These are phyloP conservation scores for Ambrosiella xylebori DNA, from an alignment of 2,329 filamentous ascomycete genomes.

Conservation along the genomic window DNA sequence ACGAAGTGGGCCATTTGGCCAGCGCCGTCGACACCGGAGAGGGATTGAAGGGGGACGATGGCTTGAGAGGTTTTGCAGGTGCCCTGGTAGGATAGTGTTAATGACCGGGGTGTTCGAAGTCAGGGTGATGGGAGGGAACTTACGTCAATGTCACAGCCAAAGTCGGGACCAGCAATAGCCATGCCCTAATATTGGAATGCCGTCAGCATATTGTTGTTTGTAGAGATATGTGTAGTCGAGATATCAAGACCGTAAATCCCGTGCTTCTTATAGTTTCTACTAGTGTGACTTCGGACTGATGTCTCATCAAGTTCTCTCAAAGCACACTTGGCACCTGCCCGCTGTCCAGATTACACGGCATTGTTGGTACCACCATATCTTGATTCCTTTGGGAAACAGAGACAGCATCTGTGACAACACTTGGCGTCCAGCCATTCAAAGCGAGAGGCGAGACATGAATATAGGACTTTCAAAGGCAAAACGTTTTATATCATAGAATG, in stretches of 20 bases:
- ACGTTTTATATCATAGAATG: not conserved
- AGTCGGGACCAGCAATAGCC: slow-evolving; percentile 26
- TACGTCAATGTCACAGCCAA: slow-evolving; percentile 27
- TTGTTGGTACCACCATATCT: not conserved
- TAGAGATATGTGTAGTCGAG: not conserved
- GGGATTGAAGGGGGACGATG: slow-evolving; percentile 19
- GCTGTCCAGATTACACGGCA: not conserved
- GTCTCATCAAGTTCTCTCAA: not conserved
- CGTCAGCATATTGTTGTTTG: not conserved
- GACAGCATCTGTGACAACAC: not conserved
- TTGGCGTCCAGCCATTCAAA: not conserved
- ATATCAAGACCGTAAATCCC: not conserved
- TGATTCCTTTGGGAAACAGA: not conserved
- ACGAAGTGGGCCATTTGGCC: slow-evolving; percentile 42
- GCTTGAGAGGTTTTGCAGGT: slow-evolving; percentile 19
- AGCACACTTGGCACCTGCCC: no score
- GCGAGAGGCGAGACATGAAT: not conserved
- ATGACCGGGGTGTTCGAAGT: not conserved
- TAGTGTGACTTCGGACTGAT: no score
- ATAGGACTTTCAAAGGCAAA: not conserved
- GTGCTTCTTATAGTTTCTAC: not conserved
- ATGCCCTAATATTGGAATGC: slow-evolving; percentile 17
- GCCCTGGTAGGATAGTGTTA: slow-evolving; percentile 16
- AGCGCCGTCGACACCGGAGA: slow-evolving; percentile 21
- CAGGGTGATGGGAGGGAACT: slow-evolving; percentile 9